Evolutionary conservation across 2,329 filamentous ascomycete species (phyloP), one percentile per base, ranked within the genome.

Genomic region (Penicillium sp.): DNA sequence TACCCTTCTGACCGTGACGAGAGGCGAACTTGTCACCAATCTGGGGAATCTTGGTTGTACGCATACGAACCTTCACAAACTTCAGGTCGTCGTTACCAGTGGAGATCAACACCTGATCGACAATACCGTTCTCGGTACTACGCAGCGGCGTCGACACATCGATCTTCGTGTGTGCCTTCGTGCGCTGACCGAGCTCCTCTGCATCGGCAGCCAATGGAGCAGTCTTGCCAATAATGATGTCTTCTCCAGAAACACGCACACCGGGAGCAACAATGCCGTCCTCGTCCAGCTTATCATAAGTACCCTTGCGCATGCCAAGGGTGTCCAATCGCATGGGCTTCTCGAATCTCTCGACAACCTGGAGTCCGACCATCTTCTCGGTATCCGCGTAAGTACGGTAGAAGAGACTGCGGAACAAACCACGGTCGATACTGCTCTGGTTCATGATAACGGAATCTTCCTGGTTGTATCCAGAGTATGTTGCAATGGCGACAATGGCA

Each of bases 361-460:
- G 91, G 77, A 97, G 89, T 59, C 94, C 94, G 9, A 99, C 88
- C 61, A 91, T 88, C 81, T 97, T 97, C 78, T 99, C 94, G 62
- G 91, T 91, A 69, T 99, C 94, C 30, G 91, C 95, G 76, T 99
- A 99, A 10, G 93, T 91, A 64, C 95, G 87, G 84, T 96, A 99
- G 80, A 97, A 99, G 51, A 99, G 78, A 83, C 91, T 97, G 68
- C 95, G 85, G 87, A 99, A 99, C 4, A 99, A 81, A 59, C 94
- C 94, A 69, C 94, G 89, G 74, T 99, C 94, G 67, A 99, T 97
- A 75, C 91, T 96, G 78, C 91, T 97, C 78, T 99, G 94, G 75
- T 99, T 99, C 94, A 99, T 97, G 68, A 99, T 96, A 63, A 99
- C 93, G 63, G 94, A 99, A 85, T 99, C 94, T 91, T 99, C 94